Evolutionary conservation across 192 early-diverging fungal species (phyloP).

Genomic region (Gaertneriomyces sp.): DNA sequence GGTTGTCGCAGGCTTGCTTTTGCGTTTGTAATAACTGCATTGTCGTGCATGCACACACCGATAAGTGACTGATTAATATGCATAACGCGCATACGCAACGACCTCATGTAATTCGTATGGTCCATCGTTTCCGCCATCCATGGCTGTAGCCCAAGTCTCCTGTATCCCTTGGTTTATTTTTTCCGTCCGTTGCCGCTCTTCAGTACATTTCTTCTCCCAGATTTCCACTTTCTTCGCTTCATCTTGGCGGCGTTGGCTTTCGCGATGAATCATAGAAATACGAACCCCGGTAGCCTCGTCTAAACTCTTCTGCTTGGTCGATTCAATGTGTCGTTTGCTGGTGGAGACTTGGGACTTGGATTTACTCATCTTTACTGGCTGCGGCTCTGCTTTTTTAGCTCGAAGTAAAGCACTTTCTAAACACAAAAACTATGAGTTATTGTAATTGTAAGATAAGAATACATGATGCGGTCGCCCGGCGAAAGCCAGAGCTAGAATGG

Average conservation of each 20-base stretch:
- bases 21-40: constrained; percentile 39
- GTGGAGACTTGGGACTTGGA: constrained; percentile 29
- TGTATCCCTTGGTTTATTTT: constrained; percentile 35
- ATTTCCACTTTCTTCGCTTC: constrained; percentile 40
- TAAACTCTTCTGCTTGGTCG: constrained; percentile 24
- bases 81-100: background rate
- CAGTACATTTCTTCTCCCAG: constrained; percentile 38
- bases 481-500: background rate
- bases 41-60: background rate
- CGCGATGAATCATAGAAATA: constrained; percentile 45
- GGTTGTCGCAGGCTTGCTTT: constrained; percentile 41
- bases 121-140: constrained; percentile 11
- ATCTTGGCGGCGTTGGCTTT: constrained; percentile 43
- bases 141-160: constrained; percentile 37
- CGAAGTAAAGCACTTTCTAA: constrained; percentile 10
- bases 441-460: too few relatives aligned
- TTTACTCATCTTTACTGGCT: constrained; percentile 41
- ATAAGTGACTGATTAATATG: background rate
- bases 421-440: too few relatives aligned
- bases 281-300: constrained; percentile 45
- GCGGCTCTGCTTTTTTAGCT: constrained; percentile 39
- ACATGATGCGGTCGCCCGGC: background rate
- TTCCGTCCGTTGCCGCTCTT: constrained; percentile 30
- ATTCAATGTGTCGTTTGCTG: constrained; percentile 24
- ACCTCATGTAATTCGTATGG: constrained; percentile 51